These are phyloP conservation scores for Neofusicoccum ribis DNA, from an alignment of 2,329 filamentous ascomycete species.

Conservation along the genomic window DNA sequence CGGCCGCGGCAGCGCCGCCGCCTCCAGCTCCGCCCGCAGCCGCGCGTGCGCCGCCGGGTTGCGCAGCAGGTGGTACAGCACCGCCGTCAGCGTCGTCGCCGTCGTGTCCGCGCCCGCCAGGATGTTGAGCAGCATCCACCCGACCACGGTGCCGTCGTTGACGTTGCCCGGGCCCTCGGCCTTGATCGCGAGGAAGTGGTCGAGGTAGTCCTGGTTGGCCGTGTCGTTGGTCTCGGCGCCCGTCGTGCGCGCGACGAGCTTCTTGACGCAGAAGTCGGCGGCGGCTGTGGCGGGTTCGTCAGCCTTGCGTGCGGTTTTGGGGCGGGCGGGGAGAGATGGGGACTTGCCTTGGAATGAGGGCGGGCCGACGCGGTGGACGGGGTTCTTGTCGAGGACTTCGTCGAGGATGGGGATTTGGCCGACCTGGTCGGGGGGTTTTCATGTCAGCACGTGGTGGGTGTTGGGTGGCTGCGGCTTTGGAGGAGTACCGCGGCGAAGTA, in stretches of 20 bases:
- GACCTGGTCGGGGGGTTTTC: slow-evolving; percentile 15
- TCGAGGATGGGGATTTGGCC: slow-evolving; percentile 35
- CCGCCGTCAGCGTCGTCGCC: slow-evolving; percentile 30
- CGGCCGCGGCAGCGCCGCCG: slow-evolving; percentile 29
- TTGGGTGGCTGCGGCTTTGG: neutral
- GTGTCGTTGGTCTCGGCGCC: slow-evolving; percentile 20
- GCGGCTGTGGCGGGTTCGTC: slow-evolving; percentile 21
- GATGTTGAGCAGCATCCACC: slow-evolving; percentile 36
- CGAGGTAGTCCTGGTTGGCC: slow-evolving; percentile 26
- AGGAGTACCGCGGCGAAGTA: slow-evolving; percentile 27
- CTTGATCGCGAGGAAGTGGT: slow-evolving; percentile 25
- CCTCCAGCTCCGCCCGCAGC: slow-evolving; percentile 34
- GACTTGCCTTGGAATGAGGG: slow-evolving; percentile 7
- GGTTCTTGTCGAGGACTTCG: slow-evolving; percentile 27
- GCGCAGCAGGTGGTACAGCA: slow-evolving; percentile 37
- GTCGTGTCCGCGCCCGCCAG: slow-evolving; percentile 40
- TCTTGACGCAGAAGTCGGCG: slow-evolving; percentile 25
- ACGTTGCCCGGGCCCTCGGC: slow-evolving; percentile 24
- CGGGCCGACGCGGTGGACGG: slow-evolving; percentile 22
- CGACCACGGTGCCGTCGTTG: slow-evolving; percentile 33
- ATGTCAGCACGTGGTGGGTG: neutral
- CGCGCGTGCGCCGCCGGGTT: slow-evolving; percentile 31
- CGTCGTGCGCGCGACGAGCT: slow-evolving; percentile 24
- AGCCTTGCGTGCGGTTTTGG: neutral
- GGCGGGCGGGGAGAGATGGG: neutral